These are phyloP conservation scores for Hirsutella minnesotensis DNA, from an alignment of 2,329 filamentous ascomycete genomes.

Conservation along the genomic window DNA sequence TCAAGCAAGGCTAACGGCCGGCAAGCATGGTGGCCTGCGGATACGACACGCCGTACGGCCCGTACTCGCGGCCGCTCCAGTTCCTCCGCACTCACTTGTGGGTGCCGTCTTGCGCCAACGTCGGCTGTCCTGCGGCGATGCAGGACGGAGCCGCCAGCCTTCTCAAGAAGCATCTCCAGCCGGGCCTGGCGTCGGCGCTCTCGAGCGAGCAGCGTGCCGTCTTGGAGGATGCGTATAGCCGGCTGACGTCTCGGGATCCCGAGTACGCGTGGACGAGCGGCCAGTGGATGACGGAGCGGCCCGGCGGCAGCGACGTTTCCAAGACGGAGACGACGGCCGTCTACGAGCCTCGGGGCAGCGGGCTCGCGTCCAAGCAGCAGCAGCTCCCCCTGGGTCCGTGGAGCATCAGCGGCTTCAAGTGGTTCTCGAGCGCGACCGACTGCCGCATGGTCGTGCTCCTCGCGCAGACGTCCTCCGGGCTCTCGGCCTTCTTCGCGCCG, in stretches of 20 bases:
- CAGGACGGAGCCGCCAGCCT: constrained; percentile 48
- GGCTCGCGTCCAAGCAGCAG: constrained; percentile 8
- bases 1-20: neutral
- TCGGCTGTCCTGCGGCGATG: constrained; percentile 57
- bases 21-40: constrained; percentile 46
- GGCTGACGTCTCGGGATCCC: constrained; percentile 39
- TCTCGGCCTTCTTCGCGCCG: constrained; percentile 55
- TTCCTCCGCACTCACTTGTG: constrained; percentile 48
- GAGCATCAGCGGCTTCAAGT: constrained; percentile 56
- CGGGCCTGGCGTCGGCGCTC: constrained; percentile 14
- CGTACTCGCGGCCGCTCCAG: constrained; percentile 44
- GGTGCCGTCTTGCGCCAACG: constrained; percentile 45
- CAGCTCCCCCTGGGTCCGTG: constrained; percentile 38
- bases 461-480: constrained; percentile 38
- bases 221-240: constrained; percentile 38
- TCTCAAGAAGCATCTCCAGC: constrained; percentile 30
- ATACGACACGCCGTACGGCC: constrained; percentile 40
- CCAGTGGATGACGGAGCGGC: constrained; percentile 68
- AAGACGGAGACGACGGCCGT: constrained; percentile 52
- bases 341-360: constrained; percentile 8
- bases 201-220: constrained; percentile 24
- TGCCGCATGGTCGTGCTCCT: constrained; percentile 46
- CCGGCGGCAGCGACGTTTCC: constrained; percentile 58
- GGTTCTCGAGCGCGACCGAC: constrained; percentile 23
- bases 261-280: constrained; percentile 54